These are phyloP conservation scores for Hymenoscyphus fraxineus DNA, from an alignment of 2,329 filamentous ascomycete species.

Conservation along the genomic window DNA sequence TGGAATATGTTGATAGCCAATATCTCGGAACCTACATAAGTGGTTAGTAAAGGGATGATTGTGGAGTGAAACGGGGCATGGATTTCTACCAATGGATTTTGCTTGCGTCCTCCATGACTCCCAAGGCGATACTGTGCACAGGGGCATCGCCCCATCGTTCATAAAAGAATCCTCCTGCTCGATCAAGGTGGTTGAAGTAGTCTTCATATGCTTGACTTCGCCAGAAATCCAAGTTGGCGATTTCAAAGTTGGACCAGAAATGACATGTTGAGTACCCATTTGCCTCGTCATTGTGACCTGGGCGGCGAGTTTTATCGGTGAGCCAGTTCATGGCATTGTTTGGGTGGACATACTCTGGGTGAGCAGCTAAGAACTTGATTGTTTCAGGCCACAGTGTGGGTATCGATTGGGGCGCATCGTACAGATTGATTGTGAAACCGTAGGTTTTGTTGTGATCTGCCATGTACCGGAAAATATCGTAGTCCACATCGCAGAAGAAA, in stretches of 20 bases:
- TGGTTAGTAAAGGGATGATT: constrained; percentile 11
- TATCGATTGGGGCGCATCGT: constrained; percentile 84
- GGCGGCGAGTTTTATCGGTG: constrained; percentile 70
- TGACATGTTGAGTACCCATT: constrained; percentile 97
- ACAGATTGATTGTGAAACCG: constrained; percentile 96
- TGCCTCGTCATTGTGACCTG: constrained; percentile 74
- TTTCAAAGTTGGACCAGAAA: constrained; percentile 99
- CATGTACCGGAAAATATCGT: constrained; percentile 98
- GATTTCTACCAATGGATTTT: constrained; percentile 83
- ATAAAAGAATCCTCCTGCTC: constrained; percentile 95
- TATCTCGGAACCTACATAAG: constrained; percentile 86
- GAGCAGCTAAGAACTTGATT: constrained; percentile 78
- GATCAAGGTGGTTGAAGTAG: constrained; percentile 93
- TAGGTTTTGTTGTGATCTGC: constrained; percentile 98
- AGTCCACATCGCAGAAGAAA: constrained; percentile 98
- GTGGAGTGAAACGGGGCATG: background rate
- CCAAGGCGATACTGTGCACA: constrained; percentile 90
- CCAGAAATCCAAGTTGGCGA: constrained; percentile 91
- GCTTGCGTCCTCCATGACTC: constrained; percentile 83
- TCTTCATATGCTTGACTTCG: constrained; percentile 85
- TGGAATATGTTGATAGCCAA: constrained; percentile 96
- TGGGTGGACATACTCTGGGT: constrained; percentile 74
- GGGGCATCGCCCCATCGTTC: constrained; percentile 98
- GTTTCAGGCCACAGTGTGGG: constrained; percentile 94
- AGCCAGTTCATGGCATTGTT: constrained; percentile 89